Evolutionary conservation across 2,329 filamentous ascomycete species (phyloP), one percentile per base, ranked within the genome.

Genomic region (Neofusicoccum laricinum): DNA sequence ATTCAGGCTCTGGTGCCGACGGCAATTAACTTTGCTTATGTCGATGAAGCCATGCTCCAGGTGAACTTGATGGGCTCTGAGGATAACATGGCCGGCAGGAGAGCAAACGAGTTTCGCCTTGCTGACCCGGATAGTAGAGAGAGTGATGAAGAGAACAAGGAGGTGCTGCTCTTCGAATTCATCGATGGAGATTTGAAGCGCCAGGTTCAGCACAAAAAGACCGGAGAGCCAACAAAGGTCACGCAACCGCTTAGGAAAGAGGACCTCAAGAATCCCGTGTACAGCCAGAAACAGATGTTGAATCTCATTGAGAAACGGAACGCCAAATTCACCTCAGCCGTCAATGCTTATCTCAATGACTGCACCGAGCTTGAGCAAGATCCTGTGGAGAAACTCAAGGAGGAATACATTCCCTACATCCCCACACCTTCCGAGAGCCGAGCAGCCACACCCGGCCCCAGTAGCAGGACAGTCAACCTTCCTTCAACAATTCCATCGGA

Each of bases 151-250:
- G 78, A 80, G 40, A 81, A 81, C 1, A 84, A 84, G 59, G 88
- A 96, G 69, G 89, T 97, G 15, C 78, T 99, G 25, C 86, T 94
- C 40, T 96, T 99, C 71, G 95, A 98, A 74, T 98, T 96, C 69
- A 79, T 96, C 17, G 95, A 98, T 74, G 93, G 90, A 0, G 94
- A 97, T 73, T 77, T 98, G 69, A 97, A 93, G 78, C 84, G 90
- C 45, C 89, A 96, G 73, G 90, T 93, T 0, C 81, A 84, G 61
- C 81, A 89, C 73, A 85, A 86, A 62, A 91, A 90, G 74, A 92
- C 90, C 0, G 91, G 90, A 1, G 88, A 93, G 74, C 84, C 88
- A 0, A 87, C 84, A 0, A 90, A 88, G 63, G 84, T 90, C 0
- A 87, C 83, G 12, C 84, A 87, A 64, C 91, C 86, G 71, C 80